Conservation (phyloP, 2,329 filamentous ascomycete genomes). For the Claviceps arundinis region DNA sequence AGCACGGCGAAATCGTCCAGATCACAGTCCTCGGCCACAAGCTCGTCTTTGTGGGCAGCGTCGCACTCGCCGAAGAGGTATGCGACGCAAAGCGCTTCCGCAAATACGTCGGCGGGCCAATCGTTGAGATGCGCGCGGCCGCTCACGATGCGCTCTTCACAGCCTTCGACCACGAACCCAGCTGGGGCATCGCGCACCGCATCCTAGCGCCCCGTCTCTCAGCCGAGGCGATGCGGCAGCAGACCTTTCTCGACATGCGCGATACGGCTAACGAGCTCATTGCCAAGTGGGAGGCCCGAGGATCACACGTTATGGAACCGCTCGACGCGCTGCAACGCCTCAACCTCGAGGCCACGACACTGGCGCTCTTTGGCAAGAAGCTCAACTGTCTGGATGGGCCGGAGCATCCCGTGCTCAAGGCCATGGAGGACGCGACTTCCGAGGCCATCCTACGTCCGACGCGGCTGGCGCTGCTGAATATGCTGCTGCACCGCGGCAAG, state of each 20-base stretch:
- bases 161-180: constrained; percentile 32
- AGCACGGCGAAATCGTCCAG: constrained; percentile 26
- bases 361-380: constrained; percentile 37
- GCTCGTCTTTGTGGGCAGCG: constrained; percentile 32
- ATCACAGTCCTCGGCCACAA: constrained; percentile 21
- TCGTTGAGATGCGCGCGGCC: constrained; percentile 36
- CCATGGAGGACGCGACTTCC: constrained; percentile 40
- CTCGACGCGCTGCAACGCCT: constrained; percentile 38
- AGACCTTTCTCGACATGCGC: constrained; percentile 32
- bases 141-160: constrained; percentile 41
- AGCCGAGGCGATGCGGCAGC: constrained; percentile 17
- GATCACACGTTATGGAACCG: constrained; percentile 24
- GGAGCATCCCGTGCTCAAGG: constrained; percentile 34
- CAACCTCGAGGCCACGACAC: constrained; percentile 37
- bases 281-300: constrained; percentile 30
- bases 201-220: constrained; percentile 35
- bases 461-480: constrained; percentile 36
- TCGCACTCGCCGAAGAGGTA: constrained; percentile 33
- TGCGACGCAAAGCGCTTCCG: constrained; percentile 41
- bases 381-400: constrained; percentile 32
- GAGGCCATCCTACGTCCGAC: constrained; percentile 43
- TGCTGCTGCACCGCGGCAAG: constrained; percentile 36
- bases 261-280: constrained; percentile 35
- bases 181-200: constrained; percentile 37
- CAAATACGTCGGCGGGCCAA: constrained; percentile 38